Evolutionary conservation across 495 filamentous ascomycete genomes (phyloP).

Genomic region (Trichoderma orchidacearum): DNA sequence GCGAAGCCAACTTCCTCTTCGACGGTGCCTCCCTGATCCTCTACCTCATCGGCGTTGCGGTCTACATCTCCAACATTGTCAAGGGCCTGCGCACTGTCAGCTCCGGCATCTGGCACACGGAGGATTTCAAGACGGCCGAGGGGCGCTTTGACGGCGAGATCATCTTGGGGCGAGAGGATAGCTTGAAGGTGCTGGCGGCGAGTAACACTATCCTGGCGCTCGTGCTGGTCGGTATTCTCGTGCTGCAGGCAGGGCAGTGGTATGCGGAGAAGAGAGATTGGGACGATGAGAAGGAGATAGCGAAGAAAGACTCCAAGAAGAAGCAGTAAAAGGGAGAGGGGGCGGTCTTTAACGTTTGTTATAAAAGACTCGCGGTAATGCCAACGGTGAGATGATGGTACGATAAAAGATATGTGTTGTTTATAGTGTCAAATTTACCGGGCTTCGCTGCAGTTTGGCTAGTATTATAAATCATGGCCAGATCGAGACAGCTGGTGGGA

Average conservation of each 20-base stretch:
- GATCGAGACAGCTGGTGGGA: too few relatives aligned
- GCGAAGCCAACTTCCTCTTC: conserved; percentile 89
- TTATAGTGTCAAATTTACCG: neutral
- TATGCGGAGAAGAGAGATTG: conserved; percentile 89
- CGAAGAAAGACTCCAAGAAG: conserved; percentile 13
- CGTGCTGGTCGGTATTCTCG: conserved; percentile 78
- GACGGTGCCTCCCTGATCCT: conserved; percentile 84
- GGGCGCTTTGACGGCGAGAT: conserved; percentile 27
- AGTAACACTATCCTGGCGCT: conserved; percentile 92
- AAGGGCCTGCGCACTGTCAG: conserved; percentile 77
- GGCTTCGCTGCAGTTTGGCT: neutral
- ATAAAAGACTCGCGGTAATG: too few relatives aligned
- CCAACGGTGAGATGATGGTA: neutral
- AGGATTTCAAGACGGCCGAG: conserved; percentile 33
- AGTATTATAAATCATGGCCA: neutral
- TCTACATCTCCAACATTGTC: conserved; percentile 90
- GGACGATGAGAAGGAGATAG: conserved; percentile 50
- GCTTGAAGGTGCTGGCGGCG: conserved; percentile 77
- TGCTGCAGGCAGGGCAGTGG: conserved; percentile 96
- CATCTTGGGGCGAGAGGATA: conserved; percentile 63
- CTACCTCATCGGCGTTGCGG: conserved; percentile 80
- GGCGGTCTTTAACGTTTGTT: neutral
- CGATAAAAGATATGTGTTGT: neutral
- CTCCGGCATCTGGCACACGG: conserved; percentile 37
- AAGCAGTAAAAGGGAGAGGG: conserved; percentile 8